phyloP scores from a whole-genome alignment of 129 eudicot species.

The Chrysanthemum lavandulifolium region DNA sequence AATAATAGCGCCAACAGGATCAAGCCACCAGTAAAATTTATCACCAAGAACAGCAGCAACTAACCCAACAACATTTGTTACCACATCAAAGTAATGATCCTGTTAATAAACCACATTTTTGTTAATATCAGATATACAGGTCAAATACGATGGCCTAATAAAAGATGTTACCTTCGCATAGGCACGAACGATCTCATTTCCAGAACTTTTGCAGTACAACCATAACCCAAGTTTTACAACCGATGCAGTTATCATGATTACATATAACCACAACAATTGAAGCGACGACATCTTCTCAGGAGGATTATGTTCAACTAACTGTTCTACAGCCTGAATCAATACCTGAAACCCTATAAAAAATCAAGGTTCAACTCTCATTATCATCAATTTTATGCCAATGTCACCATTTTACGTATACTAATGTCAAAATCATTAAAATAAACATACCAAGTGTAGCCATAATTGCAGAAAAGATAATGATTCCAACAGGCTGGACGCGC shows the following conservation, averaged over 20 bases:
- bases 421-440: neutral
- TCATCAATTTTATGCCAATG: neutral
- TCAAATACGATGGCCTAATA: neutral
- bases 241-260: slow-evolving; percentile 77
- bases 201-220: slow-evolving; percentile 85
- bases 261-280: slow-evolving; percentile 73
- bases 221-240: slow-evolving; percentile 72
- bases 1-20: slow-evolving; percentile 79
- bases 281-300: slow-evolving; percentile 52
- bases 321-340: slow-evolving; percentile 74
- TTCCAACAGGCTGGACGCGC: slow-evolving; percentile 94
- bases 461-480: slow-evolving; percentile 84
- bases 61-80: slow-evolving; percentile 83
- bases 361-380: neutral
- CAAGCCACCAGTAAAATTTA: slow-evolving; percentile 86
- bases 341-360: slow-evolving; percentile 78
- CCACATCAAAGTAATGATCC: slow-evolving; percentile 97
- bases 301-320: slow-evolving; percentile 48
- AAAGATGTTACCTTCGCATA: slow-evolving; percentile 67
- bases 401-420: no score
- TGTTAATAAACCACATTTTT: slow-evolving; percentile 19
- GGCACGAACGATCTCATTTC: slow-evolving; percentile 85
- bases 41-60: slow-evolving; percentile 92
- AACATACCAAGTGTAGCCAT: slow-evolving; percentile 92
- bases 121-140: neutral